phyloP scores from a whole-genome alignment of 352 stramenopile species.

The Phytopythium vexans region DNA sequence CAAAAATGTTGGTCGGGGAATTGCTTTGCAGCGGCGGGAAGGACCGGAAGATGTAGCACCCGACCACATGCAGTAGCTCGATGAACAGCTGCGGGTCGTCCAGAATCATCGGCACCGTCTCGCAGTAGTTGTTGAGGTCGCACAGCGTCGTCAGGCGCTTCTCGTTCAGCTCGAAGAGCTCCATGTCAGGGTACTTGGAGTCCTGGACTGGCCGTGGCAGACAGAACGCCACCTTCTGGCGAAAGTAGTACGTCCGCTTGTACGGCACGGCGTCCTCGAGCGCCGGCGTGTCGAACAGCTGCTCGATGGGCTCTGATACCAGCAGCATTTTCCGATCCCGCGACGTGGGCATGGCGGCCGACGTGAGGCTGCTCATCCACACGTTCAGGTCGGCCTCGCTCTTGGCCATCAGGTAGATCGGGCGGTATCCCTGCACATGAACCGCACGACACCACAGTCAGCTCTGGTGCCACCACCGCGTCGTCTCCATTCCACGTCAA shows the following conservation, averaged over 20 bases:
- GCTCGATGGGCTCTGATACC: slow-evolving; percentile 52
- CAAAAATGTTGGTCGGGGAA: slow-evolving; percentile 75
- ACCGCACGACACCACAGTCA: not conserved
- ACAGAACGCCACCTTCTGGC: slow-evolving; percentile 82
- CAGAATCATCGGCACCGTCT: slow-evolving; percentile 78
- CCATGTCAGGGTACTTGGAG: slow-evolving; percentile 29
- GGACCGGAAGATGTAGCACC: slow-evolving; percentile 80
- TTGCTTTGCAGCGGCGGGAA: slow-evolving; percentile 49
- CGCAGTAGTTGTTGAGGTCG: slow-evolving; percentile 85
- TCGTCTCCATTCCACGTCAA: not conserved
- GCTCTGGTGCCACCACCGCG: not conserved
- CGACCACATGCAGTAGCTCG: slow-evolving; percentile 76
- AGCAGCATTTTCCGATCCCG: slow-evolving; percentile 66
- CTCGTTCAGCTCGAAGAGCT: slow-evolving; percentile 86
- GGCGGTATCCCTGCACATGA: slow-evolving; percentile 55
- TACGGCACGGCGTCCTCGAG: slow-evolving; percentile 79
- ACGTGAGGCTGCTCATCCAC: slow-evolving; percentile 86
- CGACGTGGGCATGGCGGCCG: slow-evolving; percentile 71
- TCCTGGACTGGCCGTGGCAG: slow-evolving; percentile 54
- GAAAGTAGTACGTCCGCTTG: slow-evolving; percentile 83
- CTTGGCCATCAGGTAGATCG: slow-evolving; percentile 86
- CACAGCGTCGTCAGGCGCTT: slow-evolving; percentile 78
- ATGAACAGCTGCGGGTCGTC: slow-evolving; percentile 79
- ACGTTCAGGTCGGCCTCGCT: slow-evolving; percentile 77
- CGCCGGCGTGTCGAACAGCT: slow-evolving; percentile 72